Percentiles rank a stretch among this genome's conserved stretches.
These are phyloP conservation scores for Lentinus tigrinus DNA, from an alignment of 768 basidiomycete species.

Conservation along the genomic window DNA sequence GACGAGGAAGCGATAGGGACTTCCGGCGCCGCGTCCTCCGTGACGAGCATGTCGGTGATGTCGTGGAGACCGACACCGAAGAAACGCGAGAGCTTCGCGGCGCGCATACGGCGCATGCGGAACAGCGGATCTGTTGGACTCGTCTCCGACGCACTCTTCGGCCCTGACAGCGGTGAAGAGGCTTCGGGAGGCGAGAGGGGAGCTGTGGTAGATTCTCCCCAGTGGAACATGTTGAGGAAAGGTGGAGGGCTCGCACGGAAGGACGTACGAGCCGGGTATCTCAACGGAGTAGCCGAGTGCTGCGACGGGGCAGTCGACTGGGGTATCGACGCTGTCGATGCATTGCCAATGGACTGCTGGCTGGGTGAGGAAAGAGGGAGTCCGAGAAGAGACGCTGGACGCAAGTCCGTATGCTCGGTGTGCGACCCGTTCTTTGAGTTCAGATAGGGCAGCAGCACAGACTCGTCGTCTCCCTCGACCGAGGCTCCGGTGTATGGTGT, in stretches of 20 bases:
- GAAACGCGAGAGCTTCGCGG: slow-evolving; percentile 56
- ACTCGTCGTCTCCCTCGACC: background rate
- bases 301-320: background rate
- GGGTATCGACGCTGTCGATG: background rate
- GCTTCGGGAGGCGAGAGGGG: background rate
- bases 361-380: background rate
- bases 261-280: slow-evolving; percentile 5
- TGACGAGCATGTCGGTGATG: slow-evolving; percentile 31
- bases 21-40: slow-evolving; percentile 16
- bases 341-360: background rate
- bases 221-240: slow-evolving; percentile 7
- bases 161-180: background rate
- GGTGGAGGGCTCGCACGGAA: slow-evolving; percentile 10
- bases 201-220: background rate
- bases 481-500: background rate
- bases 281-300: background rate
- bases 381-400: background rate
- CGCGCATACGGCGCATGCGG: slow-evolving; percentile 40
- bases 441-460: background rate
- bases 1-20: background rate
- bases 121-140: slow-evolving; percentile 20
- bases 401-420: background rate
- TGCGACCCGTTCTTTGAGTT: background rate
- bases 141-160: background rate
- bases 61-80: slow-evolving; percentile 54